phyloP scores from a whole-genome alignment of 2,329 filamentous ascomycete genomes.

The Penicillium italicum region DNA sequence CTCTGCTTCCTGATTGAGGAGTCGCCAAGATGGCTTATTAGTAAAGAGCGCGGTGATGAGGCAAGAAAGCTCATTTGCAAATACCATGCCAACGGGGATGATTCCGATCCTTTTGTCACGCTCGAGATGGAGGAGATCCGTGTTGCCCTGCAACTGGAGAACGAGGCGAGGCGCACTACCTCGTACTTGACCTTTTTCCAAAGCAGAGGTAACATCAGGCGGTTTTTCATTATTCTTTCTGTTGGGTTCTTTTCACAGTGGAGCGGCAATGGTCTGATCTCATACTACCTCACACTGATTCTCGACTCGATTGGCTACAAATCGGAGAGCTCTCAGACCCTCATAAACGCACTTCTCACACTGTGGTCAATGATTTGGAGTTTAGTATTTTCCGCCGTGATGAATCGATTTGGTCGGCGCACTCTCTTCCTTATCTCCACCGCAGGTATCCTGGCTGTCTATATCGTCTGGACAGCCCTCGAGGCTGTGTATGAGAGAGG shows the following conservation, averaged over 20 bases:
- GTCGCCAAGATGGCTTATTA: constrained; percentile 13
- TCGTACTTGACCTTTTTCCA: constrained; percentile 6
- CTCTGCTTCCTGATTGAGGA: not conserved
- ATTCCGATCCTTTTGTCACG: constrained; percentile 49
- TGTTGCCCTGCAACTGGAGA: constrained; percentile 23
- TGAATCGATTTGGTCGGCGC: constrained; percentile 42
- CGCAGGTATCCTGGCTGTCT: constrained; percentile 12
- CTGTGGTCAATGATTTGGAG: constrained; percentile 56
- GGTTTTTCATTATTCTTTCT: not conserved
- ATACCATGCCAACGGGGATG: constrained; percentile 61
- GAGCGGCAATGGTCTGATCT: constrained; percentile 37
- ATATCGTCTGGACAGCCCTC: constrained; percentile 9
- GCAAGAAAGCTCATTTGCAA: constrained; percentile 59
- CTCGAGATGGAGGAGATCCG: constrained; percentile 44
- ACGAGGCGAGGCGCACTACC: constrained; percentile 4
- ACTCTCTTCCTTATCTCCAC: constrained; percentile 42
- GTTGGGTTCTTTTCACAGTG: constrained; percentile 20
- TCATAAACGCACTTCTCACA: constrained; percentile 54
- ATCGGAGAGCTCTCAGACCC: constrained; percentile 47
- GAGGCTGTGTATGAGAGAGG: constrained; percentile 4
- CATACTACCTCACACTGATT: constrained; percentile 55
- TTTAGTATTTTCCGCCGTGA: constrained; percentile 54
- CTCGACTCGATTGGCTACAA: constrained; percentile 52
- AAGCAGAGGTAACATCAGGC: not conserved
- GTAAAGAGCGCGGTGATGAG: constrained; percentile 47